Evolutionary conservation across 345 rosid species (phyloP), one percentile per base, ranked within the genome.

Genomic region (Hibiscus tridactylites): DNA sequence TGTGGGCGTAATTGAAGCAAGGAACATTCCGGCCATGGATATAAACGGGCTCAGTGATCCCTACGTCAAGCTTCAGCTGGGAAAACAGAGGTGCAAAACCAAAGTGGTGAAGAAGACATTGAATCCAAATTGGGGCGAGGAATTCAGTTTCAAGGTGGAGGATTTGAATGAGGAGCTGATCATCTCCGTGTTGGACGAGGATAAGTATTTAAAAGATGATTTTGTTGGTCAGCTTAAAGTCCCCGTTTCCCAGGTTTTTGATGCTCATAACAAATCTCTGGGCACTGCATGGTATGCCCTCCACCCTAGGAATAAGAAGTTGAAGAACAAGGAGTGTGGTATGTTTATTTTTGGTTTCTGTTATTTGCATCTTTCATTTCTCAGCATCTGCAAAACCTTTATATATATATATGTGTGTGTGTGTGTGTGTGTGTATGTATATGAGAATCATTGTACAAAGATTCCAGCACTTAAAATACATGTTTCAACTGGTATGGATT

Each of bases 51-150:
- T 63, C 31, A 92, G 99, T 80, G 99, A 92, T 78, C 97, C 97
- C 2, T 95, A 95, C 70, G 97, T 89, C 31, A 88, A 78, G 85
- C 80, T 95, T 56, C 91, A 88, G 80, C 81, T 95, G 16, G 97
- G 97, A 1, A 90, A 78, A 84, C 88, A 85, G 59, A 88, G 81
- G 87, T 83, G 71, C 44, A 82, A 88, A 73, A 90, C 97, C 73
- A 90, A 88, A 81, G 99, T 90, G 72, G 88, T 90, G 74, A 95
- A 89, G 86, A 95, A 90, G 85, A 81, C 74, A 76, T 82, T 95
- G 83, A 92, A 84, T 77, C 99, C 99, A 37, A 87, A 57, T 77
- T 95, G 99, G 99, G 88, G 85, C 15, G 97, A 91, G 75, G 99
- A 90, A 60, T 91, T 95, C 74, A 76, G 86, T 79, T 91, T 95